Evolutionary conservation across 805 yeast genomes (phyloP).

Genomic region (Nakazawaea peltata): DNA sequence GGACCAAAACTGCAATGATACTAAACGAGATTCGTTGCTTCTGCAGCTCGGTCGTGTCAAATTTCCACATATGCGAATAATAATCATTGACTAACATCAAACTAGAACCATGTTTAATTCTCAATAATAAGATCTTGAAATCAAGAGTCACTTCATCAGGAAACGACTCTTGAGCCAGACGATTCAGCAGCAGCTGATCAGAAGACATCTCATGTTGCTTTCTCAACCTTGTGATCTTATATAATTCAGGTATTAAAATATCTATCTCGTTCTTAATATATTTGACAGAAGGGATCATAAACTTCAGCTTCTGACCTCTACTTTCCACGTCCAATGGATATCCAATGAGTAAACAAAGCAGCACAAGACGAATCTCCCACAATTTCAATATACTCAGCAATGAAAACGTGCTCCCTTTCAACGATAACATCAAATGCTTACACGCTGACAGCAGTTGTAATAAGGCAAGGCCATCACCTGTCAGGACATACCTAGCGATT

Average conservation of each 20-base stretch:
- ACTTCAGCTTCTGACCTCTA: slow-evolving; percentile 13
- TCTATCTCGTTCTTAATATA: slow-evolving; percentile 20
- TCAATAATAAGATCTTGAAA: slow-evolving; percentile 24
- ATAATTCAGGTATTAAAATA: slow-evolving; percentile 18
- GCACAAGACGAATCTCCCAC: slow-evolving; percentile 26
- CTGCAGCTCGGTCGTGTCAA: background rate
- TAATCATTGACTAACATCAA: slow-evolving; percentile 32
- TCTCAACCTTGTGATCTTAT: slow-evolving; percentile 11
- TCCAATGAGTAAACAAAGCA: slow-evolving; percentile 15
- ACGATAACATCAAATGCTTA: slow-evolving; percentile 4
- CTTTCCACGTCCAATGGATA: slow-evolving; percentile 11
- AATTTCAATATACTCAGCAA: slow-evolving; percentile 38
- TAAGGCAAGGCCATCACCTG: background rate
- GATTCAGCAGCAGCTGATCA: no score
- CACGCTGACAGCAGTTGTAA: slow-evolving; percentile 3
- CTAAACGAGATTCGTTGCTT: slow-evolving; percentile 11
- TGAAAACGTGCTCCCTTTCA: slow-evolving; percentile 33
- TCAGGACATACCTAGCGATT: no score
- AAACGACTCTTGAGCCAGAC: slow-evolving; percentile 2
- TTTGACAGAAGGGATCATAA: slow-evolving; percentile 20
- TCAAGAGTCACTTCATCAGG: slow-evolving; percentile 16
- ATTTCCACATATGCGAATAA: slow-evolving; percentile 31
- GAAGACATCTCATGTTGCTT: slow-evolving; percentile 4
- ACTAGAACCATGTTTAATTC: slow-evolving; percentile 35
- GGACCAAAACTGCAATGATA: slow-evolving; percentile 16